Evolutionary conservation across 1,139 yeast species (phyloP), one percentile per base, ranked within the genome.

Genomic region (Hanseniaspora uvarum): DNA sequence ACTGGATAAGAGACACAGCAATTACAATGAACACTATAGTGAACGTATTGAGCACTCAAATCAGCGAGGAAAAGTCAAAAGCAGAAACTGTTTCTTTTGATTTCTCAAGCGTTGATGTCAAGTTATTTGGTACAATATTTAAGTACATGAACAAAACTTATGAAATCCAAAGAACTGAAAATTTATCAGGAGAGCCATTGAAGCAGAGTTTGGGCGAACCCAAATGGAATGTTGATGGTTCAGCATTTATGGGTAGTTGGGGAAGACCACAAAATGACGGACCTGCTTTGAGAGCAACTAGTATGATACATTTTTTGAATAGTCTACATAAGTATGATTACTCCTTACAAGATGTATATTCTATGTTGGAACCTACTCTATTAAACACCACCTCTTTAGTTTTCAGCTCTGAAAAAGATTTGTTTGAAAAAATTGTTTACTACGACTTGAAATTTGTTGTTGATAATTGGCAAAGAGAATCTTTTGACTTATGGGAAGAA

Each of bases 191-290:
- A 0, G 65, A 69, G 1, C 81, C 81, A 64, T 71, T 70, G 43
- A 44, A 56, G 26, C 54, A 55, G 11, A 88, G 88, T 2, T 72
- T 89, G 37, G 97, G 96, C 0, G 97, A 89, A 64, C 97, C 97
- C 4, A 89, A 89, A 65, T 88, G 84, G 62, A 66, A 75, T 63
- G 79, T 81, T 3, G 77, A 86, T 64, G 81, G 83, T 30, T 63
- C 77, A 0, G 72, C 84, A 0, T 89, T 83, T 61, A 65, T 68
- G 16, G 80, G 72, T 2, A 65, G 71, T 40, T 89, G 97, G 98
- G 97, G 97, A 1, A 74, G 98, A 61, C 98, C 98, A 0, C 98
- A 89, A 68, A 76, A 87, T 58, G 98, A 92, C 66, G 97, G 97
- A 0, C 96, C 97, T 0, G 94, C 94, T 0, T 72, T 89, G 56